Conservation (phyloP, 2,329 filamentous ascomycete genomes). For the Penicillium frequentans region DNA sequence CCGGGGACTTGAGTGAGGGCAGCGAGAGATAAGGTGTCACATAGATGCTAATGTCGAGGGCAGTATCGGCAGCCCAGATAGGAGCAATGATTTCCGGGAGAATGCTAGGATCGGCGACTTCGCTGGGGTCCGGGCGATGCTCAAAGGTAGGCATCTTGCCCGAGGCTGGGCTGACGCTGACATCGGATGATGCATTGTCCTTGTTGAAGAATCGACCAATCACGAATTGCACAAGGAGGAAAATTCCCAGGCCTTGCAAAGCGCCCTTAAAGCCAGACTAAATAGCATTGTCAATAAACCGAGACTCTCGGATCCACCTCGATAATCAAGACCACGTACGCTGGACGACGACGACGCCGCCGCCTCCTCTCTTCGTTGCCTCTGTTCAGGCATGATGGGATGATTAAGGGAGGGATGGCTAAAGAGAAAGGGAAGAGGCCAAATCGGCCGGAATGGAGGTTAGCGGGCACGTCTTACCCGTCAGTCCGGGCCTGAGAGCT, state of each 20-base stretch:
- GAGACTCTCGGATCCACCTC: neutral
- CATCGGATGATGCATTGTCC: conserved; percentile 23
- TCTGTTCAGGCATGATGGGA: conserved; percentile 41
- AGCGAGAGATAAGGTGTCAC: conserved; percentile 74
- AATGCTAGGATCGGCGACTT: conserved; percentile 43
- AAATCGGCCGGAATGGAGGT: conserved; percentile 10
- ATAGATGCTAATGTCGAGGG: conserved; percentile 81
- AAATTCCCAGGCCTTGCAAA: conserved; percentile 59
- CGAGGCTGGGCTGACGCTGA: conserved; percentile 8
- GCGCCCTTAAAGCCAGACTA: conserved; percentile 46
- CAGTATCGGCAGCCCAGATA: conserved; percentile 79
- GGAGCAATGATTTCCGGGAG: conserved; percentile 73
- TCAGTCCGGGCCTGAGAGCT: neutral
- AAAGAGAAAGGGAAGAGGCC: conserved; percentile 12
- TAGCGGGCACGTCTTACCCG: conserved; percentile 1
- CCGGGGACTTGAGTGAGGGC: conserved; percentile 61
- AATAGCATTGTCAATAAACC: conserved; percentile 23
- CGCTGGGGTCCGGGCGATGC: conserved; percentile 57
- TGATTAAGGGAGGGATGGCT: conserved; percentile 7
- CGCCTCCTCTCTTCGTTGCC: conserved; percentile 35
- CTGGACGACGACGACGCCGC: conserved; percentile 19
- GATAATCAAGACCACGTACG: conserved; percentile 16
- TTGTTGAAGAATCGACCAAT: conserved; percentile 57
- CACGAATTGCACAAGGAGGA: conserved; percentile 59
- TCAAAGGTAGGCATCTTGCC: conserved; percentile 61